These are phyloP conservation scores for Amanita inopinata DNA, from an alignment of 768 basidiomycete species.

Conservation along the genomic window DNA sequence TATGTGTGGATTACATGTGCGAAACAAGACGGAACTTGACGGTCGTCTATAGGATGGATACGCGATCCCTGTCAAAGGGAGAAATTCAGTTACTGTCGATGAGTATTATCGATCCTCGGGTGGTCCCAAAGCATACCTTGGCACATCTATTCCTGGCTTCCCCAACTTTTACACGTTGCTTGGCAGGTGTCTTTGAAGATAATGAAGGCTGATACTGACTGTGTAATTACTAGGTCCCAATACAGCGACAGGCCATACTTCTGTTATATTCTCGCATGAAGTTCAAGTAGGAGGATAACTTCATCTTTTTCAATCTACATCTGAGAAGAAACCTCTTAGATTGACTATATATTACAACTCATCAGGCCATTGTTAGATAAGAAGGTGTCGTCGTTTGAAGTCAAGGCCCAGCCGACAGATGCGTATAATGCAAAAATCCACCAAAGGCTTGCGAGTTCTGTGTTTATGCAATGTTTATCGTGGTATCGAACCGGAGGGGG, in stretches of 20 bases:
- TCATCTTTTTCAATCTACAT: neutral
- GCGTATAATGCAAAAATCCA: conserved; percentile 16
- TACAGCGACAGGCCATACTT: conserved; percentile 26
- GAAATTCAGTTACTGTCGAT: conserved; percentile 17
- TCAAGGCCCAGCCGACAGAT: conserved; percentile 14
- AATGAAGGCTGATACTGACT: neutral
- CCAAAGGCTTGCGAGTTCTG: conserved; percentile 14
- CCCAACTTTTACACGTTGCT: conserved; percentile 27
- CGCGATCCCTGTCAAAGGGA: conserved; percentile 20
- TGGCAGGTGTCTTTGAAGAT: conserved; percentile 15
- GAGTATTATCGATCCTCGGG: conserved; percentile 24
- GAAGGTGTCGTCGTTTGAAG: conserved; percentile 12
- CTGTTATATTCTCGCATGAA: conserved; percentile 26
- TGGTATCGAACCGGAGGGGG: conserved; percentile 24
- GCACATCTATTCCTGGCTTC: conserved; percentile 29
- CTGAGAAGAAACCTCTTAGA: no score
- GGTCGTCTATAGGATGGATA: conserved; percentile 18
- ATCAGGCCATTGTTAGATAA: conserved; percentile 16
- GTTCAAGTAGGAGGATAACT: conserved; percentile 20
- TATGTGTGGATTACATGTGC: no score
- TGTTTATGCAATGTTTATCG: conserved; percentile 23
- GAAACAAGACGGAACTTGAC: neutral
- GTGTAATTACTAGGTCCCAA: no score
- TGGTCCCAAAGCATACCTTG: conserved; percentile 29
- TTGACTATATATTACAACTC: conserved; percentile 12